Evolutionary conservation across 371 early-diverging fungal genomes (phyloP).

Genomic region (Ordospora colligata): DNA sequence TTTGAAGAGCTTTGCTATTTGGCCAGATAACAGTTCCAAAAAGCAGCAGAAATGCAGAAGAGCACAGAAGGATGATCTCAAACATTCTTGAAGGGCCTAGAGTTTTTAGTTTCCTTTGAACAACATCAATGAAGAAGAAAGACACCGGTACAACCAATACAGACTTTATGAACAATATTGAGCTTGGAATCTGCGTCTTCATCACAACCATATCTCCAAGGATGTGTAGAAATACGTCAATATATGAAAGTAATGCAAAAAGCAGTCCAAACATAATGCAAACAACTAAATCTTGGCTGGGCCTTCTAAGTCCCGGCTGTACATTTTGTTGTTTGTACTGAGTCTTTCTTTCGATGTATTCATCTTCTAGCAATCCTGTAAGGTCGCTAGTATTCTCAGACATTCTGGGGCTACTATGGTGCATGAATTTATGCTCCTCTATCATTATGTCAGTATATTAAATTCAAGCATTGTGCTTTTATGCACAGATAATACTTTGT

Average conservation of each 20-base stretch:
- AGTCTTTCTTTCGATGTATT: no score
- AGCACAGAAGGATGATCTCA: conserved; percentile 38
- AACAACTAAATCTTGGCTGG: no score
- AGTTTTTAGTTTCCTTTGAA: conserved; percentile 40
- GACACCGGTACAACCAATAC: conserved; percentile 47
- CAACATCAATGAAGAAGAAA: conserved; percentile 37
- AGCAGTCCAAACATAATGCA: conserved; percentile 33
- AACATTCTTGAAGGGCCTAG: conserved; percentile 39
- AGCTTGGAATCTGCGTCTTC: conserved; percentile 48
- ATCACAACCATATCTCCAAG: conserved; percentile 53
- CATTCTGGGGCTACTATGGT: no score
- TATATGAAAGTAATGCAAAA: conserved; percentile 43
- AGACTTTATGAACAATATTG: conserved; percentile 55
- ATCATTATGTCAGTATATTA: no score
- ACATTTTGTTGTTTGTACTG: no score
- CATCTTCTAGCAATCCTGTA: no score
- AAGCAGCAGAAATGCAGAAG: conserved; percentile 39
- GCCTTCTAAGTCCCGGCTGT: no score
- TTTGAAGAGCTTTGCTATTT: conserved; percentile 19
- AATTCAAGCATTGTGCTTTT: no score
- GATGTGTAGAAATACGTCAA: conserved; percentile 48
- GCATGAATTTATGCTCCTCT: no score
- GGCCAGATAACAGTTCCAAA: conserved; percentile 42
- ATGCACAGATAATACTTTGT: no score
- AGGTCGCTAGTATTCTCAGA: no score